Conservation (phyloP, 2,329 filamentous ascomycete species). For the Neonectria neomacrospora region DNA sequence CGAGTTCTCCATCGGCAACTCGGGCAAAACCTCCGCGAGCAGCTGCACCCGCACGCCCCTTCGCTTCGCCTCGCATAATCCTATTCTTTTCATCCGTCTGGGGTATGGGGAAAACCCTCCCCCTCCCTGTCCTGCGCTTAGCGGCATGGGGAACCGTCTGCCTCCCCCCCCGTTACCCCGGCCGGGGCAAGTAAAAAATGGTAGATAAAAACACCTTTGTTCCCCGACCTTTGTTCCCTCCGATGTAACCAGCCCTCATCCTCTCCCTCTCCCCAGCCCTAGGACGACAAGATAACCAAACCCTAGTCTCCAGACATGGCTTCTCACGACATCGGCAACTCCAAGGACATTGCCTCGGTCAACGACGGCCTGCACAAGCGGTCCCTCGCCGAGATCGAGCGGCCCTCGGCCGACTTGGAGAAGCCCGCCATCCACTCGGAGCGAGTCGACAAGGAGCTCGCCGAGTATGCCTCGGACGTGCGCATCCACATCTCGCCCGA, state of each 20-base stretch:
- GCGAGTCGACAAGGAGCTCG: constrained; percentile 74
- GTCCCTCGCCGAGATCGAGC: constrained; percentile 44
- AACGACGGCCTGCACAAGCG: constrained; percentile 30
- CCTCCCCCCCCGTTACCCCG: constrained; percentile 11
- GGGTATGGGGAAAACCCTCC: constrained; percentile 26
- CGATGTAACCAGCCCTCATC: neutral
- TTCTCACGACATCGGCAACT: constrained; percentile 8
- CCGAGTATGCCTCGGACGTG: constrained; percentile 68
- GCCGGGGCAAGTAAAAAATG: neutral
- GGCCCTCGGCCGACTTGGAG: constrained; percentile 46
- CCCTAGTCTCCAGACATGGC: constrained; percentile 16
- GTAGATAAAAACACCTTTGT: constrained; percentile 15
- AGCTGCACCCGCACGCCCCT: neutral
- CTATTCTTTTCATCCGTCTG: neutral
- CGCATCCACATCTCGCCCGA: constrained; percentile 67
- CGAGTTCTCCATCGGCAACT: constrained; percentile 2
- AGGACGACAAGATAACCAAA: no score
- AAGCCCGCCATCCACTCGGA: constrained; percentile 60
- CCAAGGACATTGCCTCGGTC: constrained; percentile 14
- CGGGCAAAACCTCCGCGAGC: constrained; percentile 21
- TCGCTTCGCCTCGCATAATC: neutral
- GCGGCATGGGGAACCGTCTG: constrained; percentile 5
- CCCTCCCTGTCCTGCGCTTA: neutral
- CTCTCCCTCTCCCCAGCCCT: neutral
- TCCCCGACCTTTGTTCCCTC: neutral